Percentiles rank a stretch among this genome's conserved stretches.
phyloP scores from a whole-genome alignment of 2,329 filamentous ascomycete genomes.

The Xylariaceae sp. region DNA sequence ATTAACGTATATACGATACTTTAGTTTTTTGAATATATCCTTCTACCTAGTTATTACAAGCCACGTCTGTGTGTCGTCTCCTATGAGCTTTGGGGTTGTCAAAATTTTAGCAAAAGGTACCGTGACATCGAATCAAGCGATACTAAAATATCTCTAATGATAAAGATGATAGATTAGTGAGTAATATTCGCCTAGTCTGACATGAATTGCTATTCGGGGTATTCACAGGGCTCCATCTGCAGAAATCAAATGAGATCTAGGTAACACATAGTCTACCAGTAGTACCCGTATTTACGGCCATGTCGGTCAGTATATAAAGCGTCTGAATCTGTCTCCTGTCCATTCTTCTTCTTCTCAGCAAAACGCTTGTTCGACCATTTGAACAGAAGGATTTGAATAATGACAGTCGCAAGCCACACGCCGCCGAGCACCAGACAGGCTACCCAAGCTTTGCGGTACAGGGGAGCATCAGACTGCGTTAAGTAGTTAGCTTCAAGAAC shows the following conservation, averaged over 20 bases:
- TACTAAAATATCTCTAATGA: too few species aligned
- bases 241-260: neutral
- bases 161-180: too few species aligned
- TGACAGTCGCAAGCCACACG: slow-evolving; percentile 23
- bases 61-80: too few species aligned
- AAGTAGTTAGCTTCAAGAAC: neutral
- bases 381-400: slow-evolving; percentile 22
- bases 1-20: too few species aligned
- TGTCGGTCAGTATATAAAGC: slow-evolving; percentile 17
- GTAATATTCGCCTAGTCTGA: neutral
- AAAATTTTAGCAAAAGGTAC: too few species aligned
- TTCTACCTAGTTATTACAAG: too few species aligned
- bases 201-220: neutral
- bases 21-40: too few species aligned
- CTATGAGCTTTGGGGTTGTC: too few species aligned
- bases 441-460: slow-evolving; percentile 26
- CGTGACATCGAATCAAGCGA: too few species aligned
- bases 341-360: slow-evolving; percentile 10
- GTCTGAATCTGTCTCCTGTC: slow-evolving; percentile 10
- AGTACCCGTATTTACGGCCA: slow-evolving; percentile 14
- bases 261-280: slow-evolving; percentile 15
- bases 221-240: neutral
- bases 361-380: slow-evolving; percentile 20
- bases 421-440: slow-evolving; percentile 25
- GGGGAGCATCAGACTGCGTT: slow-evolving; percentile 22